Evolutionary conservation across 2,329 filamentous ascomycete species (phyloP), one percentile per base, ranked within the genome.

Genomic region (Alternaria triticimaculans): DNA sequence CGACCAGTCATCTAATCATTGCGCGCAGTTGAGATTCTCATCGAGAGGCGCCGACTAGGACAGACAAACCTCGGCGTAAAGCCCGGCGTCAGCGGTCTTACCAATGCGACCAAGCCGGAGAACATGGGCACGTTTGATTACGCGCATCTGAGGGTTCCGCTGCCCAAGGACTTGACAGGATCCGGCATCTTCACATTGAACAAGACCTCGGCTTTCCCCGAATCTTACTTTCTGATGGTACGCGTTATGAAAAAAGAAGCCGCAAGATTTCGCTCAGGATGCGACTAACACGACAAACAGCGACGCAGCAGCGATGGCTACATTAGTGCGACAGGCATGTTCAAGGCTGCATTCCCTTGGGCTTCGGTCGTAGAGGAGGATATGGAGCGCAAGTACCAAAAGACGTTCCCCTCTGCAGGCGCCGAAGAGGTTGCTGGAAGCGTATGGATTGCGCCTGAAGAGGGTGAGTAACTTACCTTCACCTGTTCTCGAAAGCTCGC

Each of bases 181-280:
- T 97, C 94, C 6, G 96, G 96, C 76, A 96, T 99, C 75, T 98
- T 98, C 84, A 91, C 92, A 75, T 90, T 76, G 50, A 75, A 90
- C 63, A 90, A 90, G 78, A 80, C 82, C 10, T 83, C 86, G 58
- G 80, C 84, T 65, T 87, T 84, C 64, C 95, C 96, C 6, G 93
- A 93, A 79, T 96, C 93, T 71, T 99, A 99, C 82, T 99, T 98
- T 80, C 84, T 99, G 72, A 99, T 99, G 88, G 88, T 89, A 84
- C 80, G 85, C 57, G 60, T 73, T 72, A 65, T 41, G 15, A n/a
- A 62, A 69, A 60, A 58, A 30, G 15, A 18, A 15, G 26, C 30
- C 44, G 33, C 54, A 25, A 54, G 55, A 49, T 43, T 55, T 56
- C 30, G 67, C 60, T 62, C 65, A 68, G 58, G 45, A 57, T 68